phyloP scores from a whole-genome alignment of 805 yeast genomes.

The Martiniozyma abietophila region DNA sequence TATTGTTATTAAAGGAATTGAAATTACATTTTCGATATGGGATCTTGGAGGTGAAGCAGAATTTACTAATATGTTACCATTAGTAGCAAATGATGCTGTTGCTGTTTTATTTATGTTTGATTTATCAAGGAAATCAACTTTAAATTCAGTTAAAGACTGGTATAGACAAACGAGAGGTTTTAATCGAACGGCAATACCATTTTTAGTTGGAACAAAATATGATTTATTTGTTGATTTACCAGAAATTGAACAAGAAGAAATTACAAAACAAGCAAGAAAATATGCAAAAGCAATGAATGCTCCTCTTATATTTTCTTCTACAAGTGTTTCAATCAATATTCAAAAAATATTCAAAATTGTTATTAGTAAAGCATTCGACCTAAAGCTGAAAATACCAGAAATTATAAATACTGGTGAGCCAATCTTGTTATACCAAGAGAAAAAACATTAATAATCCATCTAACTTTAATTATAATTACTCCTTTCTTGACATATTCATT shows the following conservation, averaged over 20 bases:
- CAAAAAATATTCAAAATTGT: slow-evolving; percentile 90
- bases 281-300: slow-evolving; percentile 89
- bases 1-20: slow-evolving; percentile 74
- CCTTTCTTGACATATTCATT: no score
- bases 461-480: no score
- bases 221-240: slow-evolving; percentile 77
- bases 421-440: slow-evolving; percentile 51
- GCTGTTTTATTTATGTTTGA: slow-evolving; percentile 89
- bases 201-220: slow-evolving; percentile 88
- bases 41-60: slow-evolving; percentile 95
- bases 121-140: slow-evolving; percentile 73
- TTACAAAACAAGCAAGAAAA: slow-evolving; percentile 72
- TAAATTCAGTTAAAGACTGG: slow-evolving; percentile 91
- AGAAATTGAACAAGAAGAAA: slow-evolving; percentile 71
- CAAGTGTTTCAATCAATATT: slow-evolving; percentile 84
- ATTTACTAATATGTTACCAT: slow-evolving; percentile 89
- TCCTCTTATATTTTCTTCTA: slow-evolving; percentile 75
- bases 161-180: slow-evolving; percentile 84
- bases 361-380: slow-evolving; percentile 82
- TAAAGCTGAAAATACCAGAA: slow-evolving; percentile 76
- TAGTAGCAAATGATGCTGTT: slow-evolving; percentile 86
- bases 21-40: slow-evolving; percentile 87
- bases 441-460: slow-evolving; percentile 5
- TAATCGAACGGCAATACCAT: slow-evolving; percentile 84
- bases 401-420: slow-evolving; percentile 88